Evolutionary conservation across 1,139 yeast genomes (phyloP).

Genomic region (Yamadazyma spencermartinsiae): DNA sequence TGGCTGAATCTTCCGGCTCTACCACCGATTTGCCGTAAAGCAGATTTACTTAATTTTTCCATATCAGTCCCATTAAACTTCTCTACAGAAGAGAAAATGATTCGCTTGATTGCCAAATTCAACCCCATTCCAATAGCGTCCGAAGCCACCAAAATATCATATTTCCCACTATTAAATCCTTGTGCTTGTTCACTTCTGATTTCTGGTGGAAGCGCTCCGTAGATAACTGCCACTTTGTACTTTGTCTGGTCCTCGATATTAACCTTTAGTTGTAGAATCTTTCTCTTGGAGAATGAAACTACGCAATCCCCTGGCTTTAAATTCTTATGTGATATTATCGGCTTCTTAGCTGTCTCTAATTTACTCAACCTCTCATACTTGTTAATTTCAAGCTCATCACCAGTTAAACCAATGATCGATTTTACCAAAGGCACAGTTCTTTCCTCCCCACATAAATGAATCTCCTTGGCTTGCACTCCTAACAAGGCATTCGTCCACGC

Average conservation of each 20-base stretch:
- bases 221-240: slow-evolving; percentile 81
- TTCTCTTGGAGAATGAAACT: slow-evolving; percentile 78
- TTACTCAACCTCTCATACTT: slow-evolving; percentile 75
- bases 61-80: slow-evolving; percentile 71
- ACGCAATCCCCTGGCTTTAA: slow-evolving; percentile 81
- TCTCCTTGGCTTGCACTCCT: slow-evolving; percentile 82
- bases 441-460: slow-evolving; percentile 93
- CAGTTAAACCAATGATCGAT: slow-evolving; percentile 62
- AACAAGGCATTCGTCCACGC: slow-evolving; percentile 94
- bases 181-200: slow-evolving; percentile 83
- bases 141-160: slow-evolving; percentile 84
- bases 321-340: slow-evolving; percentile 31
- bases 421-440: slow-evolving; percentile 69
- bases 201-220: slow-evolving; percentile 96
- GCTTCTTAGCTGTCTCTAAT: slow-evolving; percentile 51
- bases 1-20: slow-evolving; percentile 81
- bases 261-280: slow-evolving; percentile 65
- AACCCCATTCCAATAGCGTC: slow-evolving; percentile 99
- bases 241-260: slow-evolving; percentile 61
- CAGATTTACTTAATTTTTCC: slow-evolving; percentile 55
- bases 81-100: slow-evolving; percentile 64
- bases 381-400: slow-evolving; percentile 73
- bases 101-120: slow-evolving; percentile 76
- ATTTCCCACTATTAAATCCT: slow-evolving; percentile 71
- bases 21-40: slow-evolving; percentile 91